These are phyloP conservation scores for Xylaria intraflava DNA, from an alignment of 495 filamentous ascomycete genomes.

Conservation along the genomic window DNA sequence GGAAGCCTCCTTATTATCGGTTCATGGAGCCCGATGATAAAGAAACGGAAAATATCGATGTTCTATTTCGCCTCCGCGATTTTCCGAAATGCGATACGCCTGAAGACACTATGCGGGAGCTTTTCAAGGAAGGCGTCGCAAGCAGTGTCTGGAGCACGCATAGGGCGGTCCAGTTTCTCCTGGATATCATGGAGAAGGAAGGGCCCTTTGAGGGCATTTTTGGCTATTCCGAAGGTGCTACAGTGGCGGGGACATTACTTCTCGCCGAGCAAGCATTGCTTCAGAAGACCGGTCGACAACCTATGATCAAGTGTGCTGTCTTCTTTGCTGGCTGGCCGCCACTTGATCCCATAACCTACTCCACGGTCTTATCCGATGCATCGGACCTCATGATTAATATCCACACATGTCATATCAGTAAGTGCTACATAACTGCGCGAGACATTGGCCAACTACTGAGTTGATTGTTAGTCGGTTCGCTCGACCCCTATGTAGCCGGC, in stretches of 20 bases:
- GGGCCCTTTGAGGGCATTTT: constrained; percentile 49
- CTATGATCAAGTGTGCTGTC: constrained; percentile 49
- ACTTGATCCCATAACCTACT: constrained; percentile 39
- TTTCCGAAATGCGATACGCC: constrained; percentile 42
- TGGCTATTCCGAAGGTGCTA: constrained; percentile 58
- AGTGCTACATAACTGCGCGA: constrained; percentile 14
- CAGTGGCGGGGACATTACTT: constrained; percentile 49
- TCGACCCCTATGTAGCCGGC: constrained; percentile 51
- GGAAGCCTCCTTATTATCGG: constrained; percentile 43
- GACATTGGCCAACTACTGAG: constrained; percentile 12
- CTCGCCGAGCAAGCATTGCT: constrained; percentile 45
- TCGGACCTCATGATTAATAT: constrained; percentile 45
- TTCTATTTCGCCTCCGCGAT: constrained; percentile 44
- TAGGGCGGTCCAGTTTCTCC: constrained; percentile 37
- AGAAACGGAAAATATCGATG: constrained; percentile 36
- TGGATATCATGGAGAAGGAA: constrained; percentile 44
- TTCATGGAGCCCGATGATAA: constrained; percentile 45
- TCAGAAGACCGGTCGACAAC: constrained; percentile 38
- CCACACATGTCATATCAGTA: constrained; percentile 53
- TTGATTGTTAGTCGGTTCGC: constrained; percentile 39
- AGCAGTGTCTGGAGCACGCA: constrained; percentile 36
- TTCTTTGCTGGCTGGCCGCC: constrained; percentile 56
- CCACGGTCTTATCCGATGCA: constrained; percentile 47
- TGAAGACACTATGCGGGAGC: constrained; percentile 46
- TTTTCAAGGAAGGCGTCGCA: constrained; percentile 43